These are phyloP conservation scores for Hyphopichia wangnamkhiaoensis DNA, from an alignment of 1,139 yeast genomes.

Conservation along the genomic window DNA sequence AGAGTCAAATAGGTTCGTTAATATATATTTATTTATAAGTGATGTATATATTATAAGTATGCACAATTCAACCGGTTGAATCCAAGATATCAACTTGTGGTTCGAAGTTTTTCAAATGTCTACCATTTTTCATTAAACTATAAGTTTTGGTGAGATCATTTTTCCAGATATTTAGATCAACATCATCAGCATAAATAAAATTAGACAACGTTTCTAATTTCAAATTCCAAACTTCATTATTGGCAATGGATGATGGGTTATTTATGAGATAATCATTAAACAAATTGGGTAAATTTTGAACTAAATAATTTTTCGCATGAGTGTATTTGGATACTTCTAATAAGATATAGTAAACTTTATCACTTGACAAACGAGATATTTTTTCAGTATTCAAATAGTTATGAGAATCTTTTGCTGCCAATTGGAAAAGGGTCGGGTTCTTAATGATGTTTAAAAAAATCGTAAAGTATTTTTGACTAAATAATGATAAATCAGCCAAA, in stretches of 20 bases:
- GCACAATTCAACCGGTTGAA: slow-evolving; percentile 18
- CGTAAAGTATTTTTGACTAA: slow-evolving; percentile 25
- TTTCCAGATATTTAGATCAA: slow-evolving; percentile 30
- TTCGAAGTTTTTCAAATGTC: slow-evolving; percentile 20
- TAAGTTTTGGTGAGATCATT: slow-evolving; percentile 21
- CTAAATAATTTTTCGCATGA: slow-evolving; percentile 26
- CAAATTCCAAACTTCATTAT: slow-evolving; percentile 28
- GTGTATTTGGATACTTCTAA: slow-evolving; percentile 21
- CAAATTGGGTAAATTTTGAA: slow-evolving; percentile 29
- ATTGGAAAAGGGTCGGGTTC: slow-evolving; percentile 18
- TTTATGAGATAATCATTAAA: slow-evolving; percentile 22
- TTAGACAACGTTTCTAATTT: slow-evolving; percentile 27
- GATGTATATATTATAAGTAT: background rate
- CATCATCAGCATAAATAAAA: slow-evolving; percentile 14
- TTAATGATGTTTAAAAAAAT: slow-evolving; percentile 31
- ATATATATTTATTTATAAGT: too few relatives aligned
- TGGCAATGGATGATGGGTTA: slow-evolving; percentile 14
- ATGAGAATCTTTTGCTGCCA: slow-evolving; percentile 13
- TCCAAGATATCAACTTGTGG: slow-evolving; percentile 34
- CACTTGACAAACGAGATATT: slow-evolving; percentile 25
- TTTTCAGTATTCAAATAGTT: slow-evolving; percentile 16
- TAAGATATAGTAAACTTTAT: slow-evolving; percentile 25
- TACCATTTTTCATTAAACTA: slow-evolving; percentile 32
- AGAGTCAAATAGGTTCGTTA: background rate
- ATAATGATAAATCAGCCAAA: slow-evolving; percentile 19